Conservation (phyloP, 1,284 basidiomycete genomes). For the Fomitopsis schrenkii region DNA sequence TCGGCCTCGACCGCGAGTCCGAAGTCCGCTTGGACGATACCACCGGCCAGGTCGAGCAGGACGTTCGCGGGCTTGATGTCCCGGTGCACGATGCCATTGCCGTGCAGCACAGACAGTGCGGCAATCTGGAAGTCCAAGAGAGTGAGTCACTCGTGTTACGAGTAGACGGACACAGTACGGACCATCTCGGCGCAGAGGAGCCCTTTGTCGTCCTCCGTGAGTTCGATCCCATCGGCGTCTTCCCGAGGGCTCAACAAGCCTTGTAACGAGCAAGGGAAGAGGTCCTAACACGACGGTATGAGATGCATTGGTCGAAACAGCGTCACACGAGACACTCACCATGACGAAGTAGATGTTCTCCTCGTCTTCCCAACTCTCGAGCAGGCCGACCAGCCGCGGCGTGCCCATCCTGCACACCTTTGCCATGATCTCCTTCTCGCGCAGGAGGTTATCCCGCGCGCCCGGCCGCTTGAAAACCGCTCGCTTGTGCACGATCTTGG, state of each 20-base stretch:
- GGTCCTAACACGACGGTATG: neutral
- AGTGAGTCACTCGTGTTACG: neutral
- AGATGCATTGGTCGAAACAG: neutral
- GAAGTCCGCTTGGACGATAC: conserved; percentile 20
- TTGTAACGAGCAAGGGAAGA: neutral
- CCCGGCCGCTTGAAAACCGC: neutral
- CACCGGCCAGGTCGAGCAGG: conserved; percentile 17
- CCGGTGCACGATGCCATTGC: conserved; percentile 14
- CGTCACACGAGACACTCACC: conserved; percentile 13
- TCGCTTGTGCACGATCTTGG: conserved; percentile 5
- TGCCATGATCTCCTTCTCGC: neutral
- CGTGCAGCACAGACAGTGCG: conserved; percentile 14
- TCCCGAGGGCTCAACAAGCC: too few relatives aligned
- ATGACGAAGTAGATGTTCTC: conserved; percentile 20
- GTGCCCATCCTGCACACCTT: neutral
- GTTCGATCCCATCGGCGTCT: too few relatives aligned
- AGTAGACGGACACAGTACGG: neutral
- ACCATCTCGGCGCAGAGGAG: conserved; percentile 15
- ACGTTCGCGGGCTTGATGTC: conserved; percentile 26
- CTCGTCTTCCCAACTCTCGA: conserved; percentile 19
- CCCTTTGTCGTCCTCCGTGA: neutral
- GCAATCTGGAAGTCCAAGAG: conserved; percentile 10
- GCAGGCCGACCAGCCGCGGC: conserved; percentile 7
- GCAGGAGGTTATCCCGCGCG: neutral
- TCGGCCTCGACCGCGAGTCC: conserved; percentile 30